Base-by-base conservation (phyloP, 176 grass and related monocot genomes). In the Avena eriantha region DNA sequence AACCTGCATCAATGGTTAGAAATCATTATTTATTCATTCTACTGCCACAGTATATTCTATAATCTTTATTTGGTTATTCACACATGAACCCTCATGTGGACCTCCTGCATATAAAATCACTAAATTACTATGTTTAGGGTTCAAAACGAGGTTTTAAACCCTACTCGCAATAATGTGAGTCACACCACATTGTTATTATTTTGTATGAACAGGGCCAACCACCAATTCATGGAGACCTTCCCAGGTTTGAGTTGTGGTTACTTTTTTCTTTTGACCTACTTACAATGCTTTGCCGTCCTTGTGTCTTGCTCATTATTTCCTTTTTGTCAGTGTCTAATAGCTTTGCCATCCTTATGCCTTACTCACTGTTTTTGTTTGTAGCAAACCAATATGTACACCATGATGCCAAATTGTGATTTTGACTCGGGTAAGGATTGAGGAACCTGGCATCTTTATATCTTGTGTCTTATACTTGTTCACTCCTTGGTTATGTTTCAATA, bases 1-100 rank as follows among this genome's bases (percentile, higher is more conserved):
- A 88, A 67, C 63, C 88, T 82, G 46, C 87, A 65, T 55, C 85
- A 98, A 95, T 90, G 96, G 92, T 98, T 73, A 91, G 86, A 78
- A 57, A 64, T 47, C 54, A 63, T 63, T 84, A 60, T 72, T 73
- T 45, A 21, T 59, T 1, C 69, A 64, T 85, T 46, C 7, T 80
- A 57, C 19, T 1, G n/a, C n/a, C n/a, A n/a, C n/a, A n/a, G n/a
- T n/a, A n/a, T n/a, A n/a, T n/a, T n/a, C n/a, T n/a, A n/a, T n/a
- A n/a, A n/a, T n/a, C n/a, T n/a, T n/a, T n/a, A n/a, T n/a, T n/a
- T n/a, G n/a, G n/a, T n/a, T n/a, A n/a, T n/a, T n/a, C n/a, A n/a
- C n/a, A n/a, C n/a, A n/a, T n/a, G n/a, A n/a, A n/a, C n/a, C n/a
- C n/a, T n/a, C n/a, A n/a, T n/a, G n/a, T n/a, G n/a, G n/a, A n/a